Conservation (phyloP, 2,329 filamentous ascomycete genomes). For the Cercospora canescens region DNA sequence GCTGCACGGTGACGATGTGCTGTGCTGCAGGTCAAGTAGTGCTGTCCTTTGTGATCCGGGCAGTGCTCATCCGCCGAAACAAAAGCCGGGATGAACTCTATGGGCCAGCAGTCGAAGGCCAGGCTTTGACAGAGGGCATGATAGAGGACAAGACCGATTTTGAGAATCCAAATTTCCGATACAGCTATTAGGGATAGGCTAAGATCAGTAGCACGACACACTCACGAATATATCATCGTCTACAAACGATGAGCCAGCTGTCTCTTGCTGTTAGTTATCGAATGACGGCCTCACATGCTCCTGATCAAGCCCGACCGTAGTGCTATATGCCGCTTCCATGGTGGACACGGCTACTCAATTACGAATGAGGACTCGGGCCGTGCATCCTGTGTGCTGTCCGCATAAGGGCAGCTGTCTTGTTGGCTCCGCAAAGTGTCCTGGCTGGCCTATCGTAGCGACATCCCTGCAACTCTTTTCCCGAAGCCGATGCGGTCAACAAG, state of each 20-base stretch:
- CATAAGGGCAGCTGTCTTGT: neutral
- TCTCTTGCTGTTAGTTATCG: neutral
- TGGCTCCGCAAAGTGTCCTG: neutral
- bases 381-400: neutral
- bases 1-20: constrained; percentile 53
- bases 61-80: constrained; percentile 41
- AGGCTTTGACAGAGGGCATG: constrained; percentile 21
- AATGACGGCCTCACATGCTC: neutral
- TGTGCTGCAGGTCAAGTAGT: constrained; percentile 47
- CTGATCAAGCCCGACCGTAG: neutral
- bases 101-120: constrained; percentile 22
- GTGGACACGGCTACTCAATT: neutral
- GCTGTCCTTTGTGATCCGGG: constrained; percentile 38
- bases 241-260: neutral
- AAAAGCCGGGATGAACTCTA: constrained; percentile 40
- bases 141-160: constrained; percentile 43
- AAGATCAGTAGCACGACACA: neutral
- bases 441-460: neutral
- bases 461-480: constrained; percentile 1
- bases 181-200: constrained; percentile 23
- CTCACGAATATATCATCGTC: neutral
- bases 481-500: neutral
- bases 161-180: constrained; percentile 35
- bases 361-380: neutral
- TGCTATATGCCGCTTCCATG: neutral